Conservation (phyloP, 208 protist species). For the Leishmania lainsoni region DNA sequence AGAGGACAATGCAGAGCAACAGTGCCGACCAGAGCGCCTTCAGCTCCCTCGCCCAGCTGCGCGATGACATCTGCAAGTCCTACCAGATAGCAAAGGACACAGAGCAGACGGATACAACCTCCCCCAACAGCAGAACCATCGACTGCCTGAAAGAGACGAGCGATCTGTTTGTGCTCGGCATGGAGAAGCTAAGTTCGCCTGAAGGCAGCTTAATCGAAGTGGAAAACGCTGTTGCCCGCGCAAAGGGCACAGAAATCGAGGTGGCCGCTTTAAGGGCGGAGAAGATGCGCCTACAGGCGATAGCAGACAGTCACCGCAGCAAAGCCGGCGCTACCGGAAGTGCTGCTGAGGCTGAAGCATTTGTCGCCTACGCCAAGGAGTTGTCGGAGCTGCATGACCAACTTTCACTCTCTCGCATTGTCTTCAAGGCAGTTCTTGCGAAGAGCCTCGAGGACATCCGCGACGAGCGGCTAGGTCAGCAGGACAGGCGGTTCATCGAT, state of each 20-base stretch:
- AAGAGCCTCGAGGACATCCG: slow-evolving; percentile 48
- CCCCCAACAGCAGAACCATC: not conserved
- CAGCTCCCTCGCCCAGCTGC: slow-evolving; percentile 15
- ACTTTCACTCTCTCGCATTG: slow-evolving; percentile 41
- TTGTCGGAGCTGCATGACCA: slow-evolving; percentile 60
- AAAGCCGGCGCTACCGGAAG: not conserved
- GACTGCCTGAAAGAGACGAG: slow-evolving; percentile 21
- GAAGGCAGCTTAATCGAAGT: slow-evolving; percentile 24
- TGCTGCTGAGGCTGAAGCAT: slow-evolving; percentile 20
- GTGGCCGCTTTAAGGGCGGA: slow-evolving; percentile 34
- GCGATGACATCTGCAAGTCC: slow-evolving; percentile 1
- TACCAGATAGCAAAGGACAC: not conserved
- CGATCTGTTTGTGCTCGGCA: slow-evolving; percentile 19
- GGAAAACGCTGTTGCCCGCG: slow-evolving; percentile 8
- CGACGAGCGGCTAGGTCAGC: slow-evolving; percentile 46
- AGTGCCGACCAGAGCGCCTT: slow-evolving; percentile 11
- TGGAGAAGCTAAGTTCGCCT: slow-evolving; percentile 9
- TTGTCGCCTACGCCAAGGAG: slow-evolving; percentile 41
- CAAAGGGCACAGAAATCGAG: slow-evolving; percentile 15
- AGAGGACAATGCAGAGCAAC: slow-evolving; percentile 15
- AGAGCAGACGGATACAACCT: not conserved
- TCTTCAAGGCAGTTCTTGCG: slow-evolving; percentile 50
- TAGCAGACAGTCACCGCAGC: slow-evolving; percentile 4
- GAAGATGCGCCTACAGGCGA: slow-evolving; percentile 34
- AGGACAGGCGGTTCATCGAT: slow-evolving; percentile 53